Conservation (phyloP, 805 yeast species). For the Candida nanaspora region DNA sequence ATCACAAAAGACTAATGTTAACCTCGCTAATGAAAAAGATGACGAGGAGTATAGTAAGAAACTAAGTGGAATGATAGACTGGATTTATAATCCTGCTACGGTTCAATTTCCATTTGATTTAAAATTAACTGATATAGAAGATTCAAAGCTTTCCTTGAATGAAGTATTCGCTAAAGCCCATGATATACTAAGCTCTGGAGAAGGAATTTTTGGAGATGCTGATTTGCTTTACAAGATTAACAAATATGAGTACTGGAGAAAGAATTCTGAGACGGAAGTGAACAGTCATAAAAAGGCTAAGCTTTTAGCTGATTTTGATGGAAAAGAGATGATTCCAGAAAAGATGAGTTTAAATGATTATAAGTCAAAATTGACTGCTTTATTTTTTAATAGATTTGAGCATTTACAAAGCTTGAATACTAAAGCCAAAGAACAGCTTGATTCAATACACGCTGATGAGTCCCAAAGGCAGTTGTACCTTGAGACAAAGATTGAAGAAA, state of each 20-base stretch:
- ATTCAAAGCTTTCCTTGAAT: slow-evolving; percentile 6
- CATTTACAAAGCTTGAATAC: slow-evolving; percentile 19
- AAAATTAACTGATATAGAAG: slow-evolving; percentile 8
- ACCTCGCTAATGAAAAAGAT: too few species aligned
- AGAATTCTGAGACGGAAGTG: slow-evolving; percentile 9
- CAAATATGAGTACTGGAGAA: slow-evolving; percentile 10
- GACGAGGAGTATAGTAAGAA: slow-evolving; percentile 1
- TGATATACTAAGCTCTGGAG: not conserved
- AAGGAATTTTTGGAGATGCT: slow-evolving; percentile 4
- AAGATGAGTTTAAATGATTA: slow-evolving; percentile 16
- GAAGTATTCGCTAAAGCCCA: slow-evolving; percentile 1
- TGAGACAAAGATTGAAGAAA: slow-evolving; percentile 31
- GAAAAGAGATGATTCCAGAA: slow-evolving; percentile 1
- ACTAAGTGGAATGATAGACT: slow-evolving; percentile 17
- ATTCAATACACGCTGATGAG: slow-evolving; percentile 26
- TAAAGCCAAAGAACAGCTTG: slow-evolving; percentile 14
- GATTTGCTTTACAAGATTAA: slow-evolving; percentile 5
- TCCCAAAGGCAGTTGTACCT: slow-evolving; percentile 31
- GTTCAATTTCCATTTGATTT: slow-evolving; percentile 13
- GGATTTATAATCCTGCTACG: slow-evolving; percentile 17
- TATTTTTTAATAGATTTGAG: slow-evolving; percentile 27
- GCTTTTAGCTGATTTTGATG: not conserved
- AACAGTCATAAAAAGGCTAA: slow-evolving; percentile 10
- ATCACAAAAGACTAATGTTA: too few species aligned
- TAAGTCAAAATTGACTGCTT: slow-evolving; percentile 29